Base-by-base conservation (phyloP, 441 rosid species). In the Populus hybrid region DNA sequence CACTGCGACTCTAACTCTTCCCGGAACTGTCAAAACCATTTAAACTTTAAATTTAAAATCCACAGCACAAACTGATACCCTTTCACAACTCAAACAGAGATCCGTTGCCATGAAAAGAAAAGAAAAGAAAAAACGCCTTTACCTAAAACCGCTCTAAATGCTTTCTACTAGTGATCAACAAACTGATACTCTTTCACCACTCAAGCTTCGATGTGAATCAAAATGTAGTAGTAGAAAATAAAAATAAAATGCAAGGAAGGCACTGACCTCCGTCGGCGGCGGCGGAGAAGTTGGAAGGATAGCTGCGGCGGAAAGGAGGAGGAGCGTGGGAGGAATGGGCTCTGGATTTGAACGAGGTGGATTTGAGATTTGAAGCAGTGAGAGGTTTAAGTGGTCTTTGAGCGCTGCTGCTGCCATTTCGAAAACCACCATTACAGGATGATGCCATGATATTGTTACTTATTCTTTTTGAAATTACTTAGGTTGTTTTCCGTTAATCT, bases 1-100 rank as follows among this genome's bases (percentile, higher is more conserved):
- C 35, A 95, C 94, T 1, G 97, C 97, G 64, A 95, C 99, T 76
- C 98, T 87, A 74, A 95, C 99, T 85, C 99, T 90, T 79, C 98
- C 99, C 21, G 94, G 94, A 24, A 93, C 99, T 95, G 72, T 40
- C 61, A 70, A 78, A 10, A 71, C 40, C 77, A 67, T 26, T 6
- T 35, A 75, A 63, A 24, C 28, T 40, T 28, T 12, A 9, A 24
- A 35, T 40, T 28, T 12, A 9, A 2, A 0, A 69, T 30, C 50
- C 71, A 20, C 4, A 50, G 34, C n/a, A 57, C 12, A 63, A 24
- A 63, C 2, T 63, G 66, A 61, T 21, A 63, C 6, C 4, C 66
- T 24, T 63, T 63, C 28, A 63, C 16, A 10, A 23, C 28, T 63
- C 28, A 63, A 23, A 63, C 6, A 63, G 23, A 63, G 66, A 63